phyloP scores from a whole-genome alignment of 257 asterid genomes.

The Coffea canephora region DNA sequence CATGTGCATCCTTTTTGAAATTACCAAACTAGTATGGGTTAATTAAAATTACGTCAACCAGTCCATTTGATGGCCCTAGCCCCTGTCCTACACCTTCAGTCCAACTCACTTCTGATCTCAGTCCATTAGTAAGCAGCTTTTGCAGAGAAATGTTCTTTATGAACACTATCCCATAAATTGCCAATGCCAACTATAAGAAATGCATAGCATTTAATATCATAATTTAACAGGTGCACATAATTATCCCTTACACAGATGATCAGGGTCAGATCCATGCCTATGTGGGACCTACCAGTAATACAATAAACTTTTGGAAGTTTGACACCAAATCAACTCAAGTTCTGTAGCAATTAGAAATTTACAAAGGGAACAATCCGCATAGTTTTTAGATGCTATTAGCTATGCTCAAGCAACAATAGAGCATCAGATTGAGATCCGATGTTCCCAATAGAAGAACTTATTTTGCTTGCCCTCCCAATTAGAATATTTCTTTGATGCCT shows the following conservation, averaged over 20 bases:
- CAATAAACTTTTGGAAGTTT: not conserved
- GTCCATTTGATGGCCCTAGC: not conserved
- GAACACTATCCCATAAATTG: not conserved
- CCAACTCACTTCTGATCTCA: not conserved
- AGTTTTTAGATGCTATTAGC: not conserved
- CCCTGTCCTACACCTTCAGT: not conserved
- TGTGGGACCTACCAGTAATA: not conserved
- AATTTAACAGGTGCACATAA: not conserved
- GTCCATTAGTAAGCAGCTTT: not conserved
- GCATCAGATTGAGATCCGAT: not conserved
- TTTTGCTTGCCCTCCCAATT: not conserved
- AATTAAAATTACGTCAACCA: not conserved
- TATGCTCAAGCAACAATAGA: not conserved
- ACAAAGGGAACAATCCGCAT: not conserved
- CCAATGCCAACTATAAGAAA: not conserved
- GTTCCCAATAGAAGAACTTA: not conserved
- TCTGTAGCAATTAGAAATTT: not conserved
- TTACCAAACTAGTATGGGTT: not conserved
- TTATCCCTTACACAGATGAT: not conserved
- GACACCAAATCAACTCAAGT: not conserved
- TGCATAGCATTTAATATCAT: slow-evolving; percentile 3
- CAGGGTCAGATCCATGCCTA: not conserved
- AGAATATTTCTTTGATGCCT: not conserved
- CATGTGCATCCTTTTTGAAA: not conserved
- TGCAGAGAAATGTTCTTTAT: not conserved